Evolutionary conservation across 768 basidiomycete species (phyloP).

Genomic region (Tricholoma saponaceum): DNA sequence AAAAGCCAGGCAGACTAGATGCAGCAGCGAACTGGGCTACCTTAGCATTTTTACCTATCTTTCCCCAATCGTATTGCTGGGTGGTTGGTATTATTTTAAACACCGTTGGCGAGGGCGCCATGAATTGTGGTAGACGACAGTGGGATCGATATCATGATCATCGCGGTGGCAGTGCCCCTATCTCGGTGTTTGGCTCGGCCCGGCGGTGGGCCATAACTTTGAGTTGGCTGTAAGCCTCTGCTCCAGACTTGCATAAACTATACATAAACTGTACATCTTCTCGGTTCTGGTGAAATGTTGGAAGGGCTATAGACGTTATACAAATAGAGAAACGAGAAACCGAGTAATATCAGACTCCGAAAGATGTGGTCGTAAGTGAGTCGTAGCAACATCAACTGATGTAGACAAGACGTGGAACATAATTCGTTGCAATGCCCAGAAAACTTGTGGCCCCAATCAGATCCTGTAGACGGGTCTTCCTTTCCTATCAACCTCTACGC

Average conservation of each 20-base stretch:
- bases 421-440: no score
- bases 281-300: background rate
- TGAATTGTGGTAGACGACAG: background rate
- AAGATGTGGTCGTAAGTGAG: background rate
- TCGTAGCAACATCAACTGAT: background rate
- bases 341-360: background rate
- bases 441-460: conserved; percentile 22
- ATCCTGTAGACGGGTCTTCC: conserved; percentile 52
- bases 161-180: no score
- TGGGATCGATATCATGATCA: background rate
- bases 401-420: background rate
- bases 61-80: conserved; percentile 96
- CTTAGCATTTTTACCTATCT: conserved; percentile 71
- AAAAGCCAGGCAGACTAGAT: conserved; percentile 59
- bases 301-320: background rate
- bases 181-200: no score
- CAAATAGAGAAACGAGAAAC: background rate
- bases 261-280: background rate
- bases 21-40: conserved; percentile 82
- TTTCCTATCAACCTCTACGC: conserved; percentile 49
- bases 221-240: no score
- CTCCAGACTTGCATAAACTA: background rate
- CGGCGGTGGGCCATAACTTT: no score
- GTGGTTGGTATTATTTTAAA: conserved; percentile 83
- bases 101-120: conserved; percentile 28